These are phyloP conservation scores for Fusarium proliferatum DNA, from an alignment of 2,329 filamentous ascomycete species.

Conservation along the genomic window DNA sequence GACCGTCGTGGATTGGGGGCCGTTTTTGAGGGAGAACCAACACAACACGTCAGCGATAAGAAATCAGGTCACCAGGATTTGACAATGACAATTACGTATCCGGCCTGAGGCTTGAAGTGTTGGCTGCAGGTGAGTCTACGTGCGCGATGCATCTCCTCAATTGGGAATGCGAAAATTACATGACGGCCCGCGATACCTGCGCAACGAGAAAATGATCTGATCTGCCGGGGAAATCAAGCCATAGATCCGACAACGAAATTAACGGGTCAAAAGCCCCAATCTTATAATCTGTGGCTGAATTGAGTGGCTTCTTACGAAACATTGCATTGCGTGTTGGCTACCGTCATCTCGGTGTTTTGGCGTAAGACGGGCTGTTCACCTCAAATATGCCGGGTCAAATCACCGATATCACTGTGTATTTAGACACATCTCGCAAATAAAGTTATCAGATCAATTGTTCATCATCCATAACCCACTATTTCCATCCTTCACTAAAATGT, in stretches of 20 bases:
- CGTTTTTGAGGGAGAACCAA: too few species aligned
- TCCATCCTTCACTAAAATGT: not conserved
- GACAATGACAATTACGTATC: not conserved
- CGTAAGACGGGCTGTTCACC: not conserved
- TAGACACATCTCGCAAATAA: not conserved
- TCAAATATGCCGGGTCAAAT: not conserved
- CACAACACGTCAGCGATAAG: not conserved
- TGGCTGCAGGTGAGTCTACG: not conserved
- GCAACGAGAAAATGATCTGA: not conserved
- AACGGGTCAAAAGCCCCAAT: not conserved
- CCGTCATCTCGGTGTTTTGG: not conserved
- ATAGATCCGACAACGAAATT: not conserved
- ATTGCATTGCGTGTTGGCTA: not conserved
- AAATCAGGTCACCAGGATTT: not conserved
- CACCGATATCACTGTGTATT: not conserved
- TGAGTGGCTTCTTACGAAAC: not conserved
- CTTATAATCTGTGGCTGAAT: not conserved
- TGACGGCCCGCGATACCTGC: not conserved
- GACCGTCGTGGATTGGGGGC: not conserved
- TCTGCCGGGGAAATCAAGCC: not conserved
- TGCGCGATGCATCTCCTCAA: not conserved
- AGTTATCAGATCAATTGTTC: not conserved
- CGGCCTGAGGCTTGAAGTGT: not conserved
- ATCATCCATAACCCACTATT: not conserved
- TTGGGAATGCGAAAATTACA: not conserved